Evolutionary conservation across 257 asterid species (phyloP).

Genomic region (Solanum dulcamara): DNA sequence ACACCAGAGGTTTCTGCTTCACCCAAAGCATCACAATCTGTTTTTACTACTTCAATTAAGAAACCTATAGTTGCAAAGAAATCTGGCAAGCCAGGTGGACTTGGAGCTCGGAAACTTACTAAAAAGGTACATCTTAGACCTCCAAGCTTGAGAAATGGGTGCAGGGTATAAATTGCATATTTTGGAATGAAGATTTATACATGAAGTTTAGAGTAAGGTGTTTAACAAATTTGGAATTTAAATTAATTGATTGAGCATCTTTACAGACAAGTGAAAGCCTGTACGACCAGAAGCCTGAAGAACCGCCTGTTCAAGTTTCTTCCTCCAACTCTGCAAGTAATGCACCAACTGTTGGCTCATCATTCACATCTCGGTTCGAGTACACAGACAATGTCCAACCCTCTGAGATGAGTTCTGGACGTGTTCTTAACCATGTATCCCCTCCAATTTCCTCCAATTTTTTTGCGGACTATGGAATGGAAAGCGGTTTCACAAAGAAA

Average conservation of each 20-base stretch:
- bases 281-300: constrained; percentile 95
- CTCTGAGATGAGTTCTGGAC: constrained; percentile 61
- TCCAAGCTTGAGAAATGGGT: neutral
- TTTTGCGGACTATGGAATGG: constrained; percentile 94
- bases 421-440: constrained; percentile 47
- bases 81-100: constrained; percentile 81
- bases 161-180: neutral
- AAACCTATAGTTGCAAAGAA: constrained; percentile 72
- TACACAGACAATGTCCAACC: constrained; percentile 61
- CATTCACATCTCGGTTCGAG: constrained; percentile 72
- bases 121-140: constrained; percentile 40
- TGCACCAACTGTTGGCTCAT: constrained; percentile 31
- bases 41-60: constrained; percentile 37
- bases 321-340: constrained; percentile 39
- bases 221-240: neutral
- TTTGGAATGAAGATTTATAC: neutral
- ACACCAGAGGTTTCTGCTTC: constrained; percentile 45
- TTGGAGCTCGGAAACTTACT: constrained; percentile 91
- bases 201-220: neutral
- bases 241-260: neutral
- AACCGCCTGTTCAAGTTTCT: constrained; percentile 46
- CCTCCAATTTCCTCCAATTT: constrained; percentile 59
- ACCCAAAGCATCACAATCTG: constrained; percentile 56
- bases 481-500: constrained; percentile 69
- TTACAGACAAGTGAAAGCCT: constrained; percentile 83